Evolutionary conservation across 345 rosid species (phyloP), one percentile per base, ranked within the genome.

Genomic region (Bretschneidera sinensis): DNA sequence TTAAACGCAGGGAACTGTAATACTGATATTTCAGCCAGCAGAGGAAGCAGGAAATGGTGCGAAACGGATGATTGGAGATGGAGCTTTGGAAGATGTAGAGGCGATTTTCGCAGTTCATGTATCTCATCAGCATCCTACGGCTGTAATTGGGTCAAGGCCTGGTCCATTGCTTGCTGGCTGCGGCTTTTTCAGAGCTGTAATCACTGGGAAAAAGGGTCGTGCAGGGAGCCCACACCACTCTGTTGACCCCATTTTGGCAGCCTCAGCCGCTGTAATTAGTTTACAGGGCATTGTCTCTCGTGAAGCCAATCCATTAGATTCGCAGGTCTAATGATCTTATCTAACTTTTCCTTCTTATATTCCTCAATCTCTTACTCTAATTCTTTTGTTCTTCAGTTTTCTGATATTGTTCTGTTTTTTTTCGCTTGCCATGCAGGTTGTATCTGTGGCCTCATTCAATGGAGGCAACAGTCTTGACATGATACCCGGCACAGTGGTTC

Each of bases 1-100:
- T 31, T 4, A 31, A 4, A 31, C n/a, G 22, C 51, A 91, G 97
- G 97, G 97, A 61, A 91, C 98, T 0, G 91, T 88, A n/a, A 56
- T 91, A 48, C 25, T 88, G 34, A 48, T 91, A n/a, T 91, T 91
- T 55, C 98, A 91, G 65, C 96, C 98, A 1, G 96, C 98, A 5
- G 98, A 91, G 75, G 98, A 91, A 81, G 98, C 96, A 17, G 98
- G 98, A 18, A 91, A 91, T 25, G 98, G 98, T 8, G 98, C 98
- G 11, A 91, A 88, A 55, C 50, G 71, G 34, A 85, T 91, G 98
- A 91, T 91, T 0, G 78, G 67, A 65, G 98, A 91, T 9, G 91
- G 86, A 5, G 96, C 91, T 0, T 66, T 88, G 4, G 91, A 84
- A 1, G 71, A 85, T 43, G 81, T 91, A 14, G 86, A 86, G 52